Evolutionary conservation across 805 yeast species (phyloP).

Genomic region (Hanseniaspora vineae): DNA sequence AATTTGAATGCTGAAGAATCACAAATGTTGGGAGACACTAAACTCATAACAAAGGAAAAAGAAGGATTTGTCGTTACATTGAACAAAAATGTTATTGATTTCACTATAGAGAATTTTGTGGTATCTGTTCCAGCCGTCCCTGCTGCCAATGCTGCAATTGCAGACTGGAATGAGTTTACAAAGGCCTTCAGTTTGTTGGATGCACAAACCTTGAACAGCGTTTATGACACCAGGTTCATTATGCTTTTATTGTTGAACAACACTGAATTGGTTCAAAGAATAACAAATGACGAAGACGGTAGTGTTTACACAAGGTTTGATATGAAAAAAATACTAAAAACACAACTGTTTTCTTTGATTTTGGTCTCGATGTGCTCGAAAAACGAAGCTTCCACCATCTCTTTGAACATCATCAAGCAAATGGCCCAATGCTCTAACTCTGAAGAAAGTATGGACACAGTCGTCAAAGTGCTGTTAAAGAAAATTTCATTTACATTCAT

Average conservation of each 20-base stretch:
- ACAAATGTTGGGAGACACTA: conserved; percentile 36
- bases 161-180: conserved; percentile 20
- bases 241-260: conserved; percentile 48
- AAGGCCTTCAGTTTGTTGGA: conserved; percentile 9
- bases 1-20: conserved; percentile 26
- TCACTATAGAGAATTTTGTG: conserved; percentile 31
- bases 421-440: conserved; percentile 21
- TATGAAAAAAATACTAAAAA: conserved; percentile 42
- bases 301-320: conserved; percentile 28
- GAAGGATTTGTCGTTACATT: conserved; percentile 39
- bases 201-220: conserved; percentile 15
- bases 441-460: conserved; percentile 32
- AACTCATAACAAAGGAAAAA: conserved; percentile 32
- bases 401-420: conserved; percentile 32
- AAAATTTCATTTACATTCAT: conserved; percentile 26
- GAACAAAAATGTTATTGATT: conserved; percentile 34
- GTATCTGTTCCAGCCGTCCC: conserved; percentile 21
- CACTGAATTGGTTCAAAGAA: conserved; percentile 40
- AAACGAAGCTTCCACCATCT: conserved; percentile 22
- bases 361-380: conserved; percentile 31
- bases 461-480: conserved; percentile 40
- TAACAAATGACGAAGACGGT: conserved; percentile 16
- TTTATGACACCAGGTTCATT: conserved; percentile 64
- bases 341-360: conserved; percentile 39
- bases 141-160: conserved; percentile 12